Evolutionary conservation across 306 rosid genomes (phyloP), one percentile per base, ranked within the genome.

Genomic region (Oemleria cerasiformis): DNA sequence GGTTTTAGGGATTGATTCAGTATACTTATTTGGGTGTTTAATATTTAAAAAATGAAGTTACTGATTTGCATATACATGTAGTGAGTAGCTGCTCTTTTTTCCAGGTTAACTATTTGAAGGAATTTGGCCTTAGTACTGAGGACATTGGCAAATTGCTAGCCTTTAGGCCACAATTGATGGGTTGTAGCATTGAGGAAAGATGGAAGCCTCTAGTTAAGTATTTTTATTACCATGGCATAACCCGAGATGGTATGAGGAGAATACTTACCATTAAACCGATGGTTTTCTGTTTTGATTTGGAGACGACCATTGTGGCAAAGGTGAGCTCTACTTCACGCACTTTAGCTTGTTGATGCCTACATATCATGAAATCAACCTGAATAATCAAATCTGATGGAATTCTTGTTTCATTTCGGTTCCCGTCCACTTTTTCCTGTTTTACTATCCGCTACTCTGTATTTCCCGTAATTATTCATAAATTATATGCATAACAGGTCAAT

Each of bases 171-270:
- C 88, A 90, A 19, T 75, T 93, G 86, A 90, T 93, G 97, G 92
- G 86, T 6, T 84, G 96, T 80, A 82, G 96, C 85, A 90, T 93
- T 69, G 96, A 93, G 63, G 98, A 86, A 75, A 84, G 79, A 72
- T 90, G 96, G 98, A 90, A 88, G 75, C 97, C 98, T 75, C 92
- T 93, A 78, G 92, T 86, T 34, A 90, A 86, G 86, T 90, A 93
- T 73, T 77, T 90, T 48, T 88, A 90, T 75, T 93, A 90, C 80
- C 86, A 56, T 69, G 98, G 98, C 62, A 80, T 93, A 59, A 79
- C 96, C 51, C 80, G 84, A 73, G 97, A 93, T 71, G 98, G 97
- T 68, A 87, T 93, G 96, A 88, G 81, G 88, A 88, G 97, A 81
- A 90, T 93, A 77, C 97, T 93, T 73, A 76, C 72, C 58, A 67